Evolutionary conservation across 2,329 filamentous ascomycete species (phyloP), one percentile per base, ranked within the genome.

Genomic region (Elsinoe perseae): DNA sequence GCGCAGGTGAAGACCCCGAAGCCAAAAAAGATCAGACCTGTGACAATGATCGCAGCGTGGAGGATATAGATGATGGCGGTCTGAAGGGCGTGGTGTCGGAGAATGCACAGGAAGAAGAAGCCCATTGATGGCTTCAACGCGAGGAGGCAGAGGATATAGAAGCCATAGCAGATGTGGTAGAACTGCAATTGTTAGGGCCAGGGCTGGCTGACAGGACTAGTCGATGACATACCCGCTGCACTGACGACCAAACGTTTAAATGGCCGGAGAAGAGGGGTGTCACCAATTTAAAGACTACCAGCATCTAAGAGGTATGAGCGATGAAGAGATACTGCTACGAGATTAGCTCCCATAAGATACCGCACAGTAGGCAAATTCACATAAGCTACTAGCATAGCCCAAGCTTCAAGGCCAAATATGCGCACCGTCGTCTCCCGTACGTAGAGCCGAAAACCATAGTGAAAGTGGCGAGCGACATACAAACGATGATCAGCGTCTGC

Each of bases 41-140:
- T 18, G 6, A 46, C 18, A 4, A 21, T 32, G 38, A 23, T 7
- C 3, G 38, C 12, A 12, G 28, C 16, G 12, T 21, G 12, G 21
- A 55, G 16, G 8, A 21, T 16, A 25, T 55, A 55, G 4, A 55
- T 55, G 23, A 27, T 16, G 14, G 23, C n/a, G 3, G 6, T 9
- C 14, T 43, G 27, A n/a, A 46, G 9, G 36, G 18, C 16, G 12
- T 27, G 53, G 21, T 55, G 28, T 18, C 16, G 23, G 12, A 55
- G 28, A 18, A 55, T 55, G 14, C 38, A 16, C 2, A 55, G 21
- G 60, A 93, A 80, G 73, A 93, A 93, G 65, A 93, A 88, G 62
- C 93, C 84, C 74, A 93, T 92, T 56, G 86, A 86, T 65, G 93
- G 92, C 71, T 84, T 89, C 75, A 92, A 91, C 64, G 92, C 82